Evolutionary conservation across 345 rosid species (phyloP).

Genomic region (Carallia pectinifolia): DNA sequence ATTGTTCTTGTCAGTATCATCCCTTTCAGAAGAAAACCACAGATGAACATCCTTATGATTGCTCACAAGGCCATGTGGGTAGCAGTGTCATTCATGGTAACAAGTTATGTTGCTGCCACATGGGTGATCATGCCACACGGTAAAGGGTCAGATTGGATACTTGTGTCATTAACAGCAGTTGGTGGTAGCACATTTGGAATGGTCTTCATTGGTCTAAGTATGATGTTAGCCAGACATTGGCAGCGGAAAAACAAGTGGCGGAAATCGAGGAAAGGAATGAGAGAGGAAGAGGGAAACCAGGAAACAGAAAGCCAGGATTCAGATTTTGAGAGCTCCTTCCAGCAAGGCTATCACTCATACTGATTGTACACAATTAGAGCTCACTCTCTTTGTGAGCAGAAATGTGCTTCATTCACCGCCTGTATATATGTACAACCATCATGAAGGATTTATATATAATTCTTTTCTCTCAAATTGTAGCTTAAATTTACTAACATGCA

Average conservation of each 20-base stretch:
- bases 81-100: conserved; percentile 37
- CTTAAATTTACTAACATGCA: no score
- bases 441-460: no score
- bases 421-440: no score
- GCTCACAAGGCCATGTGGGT: conserved; percentile 39
- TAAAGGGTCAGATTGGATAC: conserved; percentile 16
- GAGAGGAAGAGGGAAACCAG: background rate
- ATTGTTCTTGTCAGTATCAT: conserved; percentile 31
- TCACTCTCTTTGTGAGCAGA: no score
- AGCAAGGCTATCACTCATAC: background rate
- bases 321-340: background rate
- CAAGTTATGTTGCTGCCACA: conserved; percentile 29
- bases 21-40: conserved; percentile 20
- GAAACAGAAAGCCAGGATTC: background rate
- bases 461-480: no score
- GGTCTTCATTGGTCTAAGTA: conserved; percentile 11
- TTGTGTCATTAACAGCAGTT: conserved; percentile 13
- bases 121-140: conserved; percentile 24
- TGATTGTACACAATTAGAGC: background rate
- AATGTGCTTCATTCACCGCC: no score
- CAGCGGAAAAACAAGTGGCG: conserved; percentile 21
- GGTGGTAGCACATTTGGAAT: conserved; percentile 6
- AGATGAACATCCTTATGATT: conserved; percentile 18
- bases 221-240: conserved; percentile 6
- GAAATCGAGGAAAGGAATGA: background rate